Conservation (phyloP, 768 basidiomycete species). For the Trametes villosa region DNA sequence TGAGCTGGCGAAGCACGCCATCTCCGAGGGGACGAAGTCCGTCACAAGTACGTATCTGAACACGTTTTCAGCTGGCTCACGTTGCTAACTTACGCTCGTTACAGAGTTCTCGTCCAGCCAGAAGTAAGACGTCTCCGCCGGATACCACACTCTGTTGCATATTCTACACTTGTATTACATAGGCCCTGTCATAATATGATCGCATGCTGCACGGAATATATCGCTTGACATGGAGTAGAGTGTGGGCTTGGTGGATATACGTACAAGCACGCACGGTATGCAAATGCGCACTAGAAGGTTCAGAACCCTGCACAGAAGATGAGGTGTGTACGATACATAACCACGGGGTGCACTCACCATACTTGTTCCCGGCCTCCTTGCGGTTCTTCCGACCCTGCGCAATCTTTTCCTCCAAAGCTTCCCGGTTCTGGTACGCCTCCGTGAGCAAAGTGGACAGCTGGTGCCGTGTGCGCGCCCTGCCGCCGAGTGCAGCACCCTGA, state of each 20-base stretch:
- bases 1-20: slow-evolving; percentile 87
- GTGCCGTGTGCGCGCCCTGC: slow-evolving; percentile 72
- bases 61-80: background rate
- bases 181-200: slow-evolving; percentile 21
- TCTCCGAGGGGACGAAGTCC: slow-evolving; percentile 81
- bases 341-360: slow-evolving; percentile 54
- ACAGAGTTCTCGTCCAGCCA: slow-evolving; percentile 55
- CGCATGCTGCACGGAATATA: slow-evolving; percentile 19
- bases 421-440: slow-evolving; percentile 84
- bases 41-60: slow-evolving; percentile 59
- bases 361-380: slow-evolving; percentile 92
- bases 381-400: slow-evolving; percentile 82
- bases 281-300: too few relatives aligned
- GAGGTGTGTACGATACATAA: background rate
- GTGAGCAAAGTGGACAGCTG: slow-evolving; percentile 81
- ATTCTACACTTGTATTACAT: slow-evolving; percentile 30
- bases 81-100: slow-evolving; percentile 24
- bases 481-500: slow-evolving; percentile 72
- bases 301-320: slow-evolving; percentile 22
- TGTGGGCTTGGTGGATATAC: background rate
- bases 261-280: background rate
- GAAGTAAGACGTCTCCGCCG: slow-evolving; percentile 26
- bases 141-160: slow-evolving; percentile 18
- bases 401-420: slow-evolving; percentile 80
- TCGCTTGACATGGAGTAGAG: slow-evolving; percentile 1